A percentile compares a stretch with the other conserved stretches of the same genome.
These are phyloP conservation scores for Panus rudis DNA, from an alignment of 768 basidiomycete genomes.

Conservation along the genomic window DNA sequence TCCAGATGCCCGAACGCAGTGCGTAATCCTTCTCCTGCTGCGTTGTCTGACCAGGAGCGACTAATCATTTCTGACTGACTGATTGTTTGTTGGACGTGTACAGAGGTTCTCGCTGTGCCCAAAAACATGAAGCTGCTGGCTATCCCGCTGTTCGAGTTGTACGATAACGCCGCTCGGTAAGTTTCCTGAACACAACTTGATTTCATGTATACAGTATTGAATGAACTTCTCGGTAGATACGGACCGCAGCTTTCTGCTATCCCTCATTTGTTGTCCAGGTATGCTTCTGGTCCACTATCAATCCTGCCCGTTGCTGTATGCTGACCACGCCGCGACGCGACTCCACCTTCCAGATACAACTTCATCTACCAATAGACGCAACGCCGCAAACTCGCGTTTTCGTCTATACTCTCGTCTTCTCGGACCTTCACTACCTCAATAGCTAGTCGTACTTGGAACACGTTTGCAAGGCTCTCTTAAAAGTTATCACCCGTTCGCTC, in stretches of 20 bases:
- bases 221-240: slow-evolving; percentile 39
- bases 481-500: no score
- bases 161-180: slow-evolving; percentile 90
- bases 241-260: slow-evolving; percentile 94
- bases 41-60: background rate
- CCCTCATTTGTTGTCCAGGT: slow-evolving; percentile 86
- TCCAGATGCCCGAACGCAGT: slow-evolving; percentile 95
- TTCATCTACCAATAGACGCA: slow-evolving; percentile 71
- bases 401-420: background rate
- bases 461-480: no score
- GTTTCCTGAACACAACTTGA: background rate
- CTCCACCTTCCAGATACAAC: slow-evolving; percentile 39
- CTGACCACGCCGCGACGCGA: background rate
- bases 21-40: slow-evolving; percentile 24
- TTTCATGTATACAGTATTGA: background rate
- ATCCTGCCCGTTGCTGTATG: background rate
- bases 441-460: no score
- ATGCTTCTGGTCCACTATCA: slow-evolving; percentile 13
- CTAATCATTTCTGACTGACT: background rate
- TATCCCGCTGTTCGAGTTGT: slow-evolving; percentile 93
- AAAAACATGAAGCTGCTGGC: slow-evolving; percentile 99
- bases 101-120: slow-evolving; percentile 93
- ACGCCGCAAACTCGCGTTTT: background rate
- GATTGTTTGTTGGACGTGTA: background rate
- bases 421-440: background rate